Evolutionary conservation across 2,329 filamentous ascomycete genomes (phyloP).

Genomic region (Sarocladium strictum): DNA sequence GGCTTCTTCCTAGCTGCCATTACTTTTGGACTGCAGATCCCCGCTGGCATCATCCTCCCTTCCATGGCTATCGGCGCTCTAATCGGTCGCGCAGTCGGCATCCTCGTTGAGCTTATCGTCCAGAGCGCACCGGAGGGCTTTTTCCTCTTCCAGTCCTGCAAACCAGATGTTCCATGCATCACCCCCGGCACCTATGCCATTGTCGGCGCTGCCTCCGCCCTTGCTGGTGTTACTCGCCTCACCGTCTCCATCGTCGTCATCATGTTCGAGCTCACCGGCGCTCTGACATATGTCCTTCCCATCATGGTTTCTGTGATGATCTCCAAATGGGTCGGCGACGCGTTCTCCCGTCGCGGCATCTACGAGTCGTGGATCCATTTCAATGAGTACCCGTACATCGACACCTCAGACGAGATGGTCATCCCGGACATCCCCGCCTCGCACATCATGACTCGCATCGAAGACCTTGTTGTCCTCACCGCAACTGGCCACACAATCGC

Average conservation of each 20-base stretch:
- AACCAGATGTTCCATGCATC: constrained; percentile 80
- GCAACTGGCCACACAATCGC: constrained; percentile 83
- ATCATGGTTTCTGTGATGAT: constrained; percentile 99
- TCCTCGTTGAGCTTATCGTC: constrained; percentile 85
- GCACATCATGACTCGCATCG: constrained; percentile 86
- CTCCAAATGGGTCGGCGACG: constrained; percentile 96
- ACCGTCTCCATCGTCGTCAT: constrained; percentile 98
- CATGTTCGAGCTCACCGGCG: constrained; percentile 97
- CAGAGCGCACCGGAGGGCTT: constrained; percentile 63
- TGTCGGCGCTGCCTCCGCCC: constrained; percentile 88
- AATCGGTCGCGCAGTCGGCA: constrained; percentile 81
- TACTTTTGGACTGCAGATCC: constrained; percentile 91
- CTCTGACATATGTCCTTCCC: constrained; percentile 89
- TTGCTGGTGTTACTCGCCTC: constrained; percentile 90
- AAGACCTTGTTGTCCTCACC: constrained; percentile 83
- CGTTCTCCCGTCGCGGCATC: constrained; percentile 85
- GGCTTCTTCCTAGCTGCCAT: constrained; percentile 81
- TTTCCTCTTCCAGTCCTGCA: constrained; percentile 72
- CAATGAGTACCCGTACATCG: constrained; percentile 91
- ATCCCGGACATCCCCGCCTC: constrained; percentile 81
- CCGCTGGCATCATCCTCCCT: constrained; percentile 90
- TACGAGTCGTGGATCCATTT: constrained; percentile 98
- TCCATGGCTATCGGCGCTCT: constrained; percentile 95
- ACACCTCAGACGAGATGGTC: constrained; percentile 76
- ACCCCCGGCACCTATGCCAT: constrained; percentile 96